These are phyloP conservation scores for Coniochaeta ligniaria DNA, from an alignment of 2,329 filamentous ascomycete genomes.

Conservation along the genomic window DNA sequence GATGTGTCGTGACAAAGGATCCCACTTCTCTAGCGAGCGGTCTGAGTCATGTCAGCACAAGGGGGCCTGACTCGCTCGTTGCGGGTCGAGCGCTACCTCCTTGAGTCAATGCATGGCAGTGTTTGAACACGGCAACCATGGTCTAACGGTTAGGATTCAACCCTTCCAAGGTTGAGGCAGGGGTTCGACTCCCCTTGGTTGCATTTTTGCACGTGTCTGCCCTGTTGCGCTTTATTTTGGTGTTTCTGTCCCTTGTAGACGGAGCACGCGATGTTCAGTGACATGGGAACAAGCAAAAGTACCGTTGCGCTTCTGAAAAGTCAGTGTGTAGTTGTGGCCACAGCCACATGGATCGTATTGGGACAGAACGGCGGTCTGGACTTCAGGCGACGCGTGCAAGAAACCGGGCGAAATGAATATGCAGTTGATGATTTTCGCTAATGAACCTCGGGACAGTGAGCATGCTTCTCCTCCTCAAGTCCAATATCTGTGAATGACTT, in stretches of 20 bases:
- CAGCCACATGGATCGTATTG: too few relatives aligned
- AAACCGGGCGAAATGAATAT: neutral
- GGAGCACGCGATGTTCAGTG: too few relatives aligned
- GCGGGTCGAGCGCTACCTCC: neutral
- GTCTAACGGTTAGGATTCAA: too few relatives aligned
- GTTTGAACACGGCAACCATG: neutral
- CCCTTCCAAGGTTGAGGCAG: slow-evolving; percentile 1
- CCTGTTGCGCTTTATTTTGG: neutral
- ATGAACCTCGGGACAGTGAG: neutral
- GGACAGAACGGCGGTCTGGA: too few relatives aligned
- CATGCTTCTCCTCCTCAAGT: neutral
- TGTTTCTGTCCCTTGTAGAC: neutral
- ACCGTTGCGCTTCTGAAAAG: too few relatives aligned
- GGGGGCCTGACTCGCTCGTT: neutral
- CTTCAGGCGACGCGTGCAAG: neutral
- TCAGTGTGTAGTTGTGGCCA: too few relatives aligned
- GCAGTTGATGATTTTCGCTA: neutral
- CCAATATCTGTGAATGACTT: neutral
- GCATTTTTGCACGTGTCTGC: neutral
- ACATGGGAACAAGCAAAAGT: too few relatives aligned
- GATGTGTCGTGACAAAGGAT: too few relatives aligned
- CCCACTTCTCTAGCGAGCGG: neutral
- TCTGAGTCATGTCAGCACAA: neutral
- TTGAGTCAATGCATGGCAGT: neutral
- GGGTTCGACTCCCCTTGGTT: neutral